Percentiles rank a stretch among this genome's conserved stretches.
These are phyloP conservation scores for Sporothrix curviconia DNA, from an alignment of 2,329 filamentous ascomycete genomes.

Conservation along the genomic window DNA sequence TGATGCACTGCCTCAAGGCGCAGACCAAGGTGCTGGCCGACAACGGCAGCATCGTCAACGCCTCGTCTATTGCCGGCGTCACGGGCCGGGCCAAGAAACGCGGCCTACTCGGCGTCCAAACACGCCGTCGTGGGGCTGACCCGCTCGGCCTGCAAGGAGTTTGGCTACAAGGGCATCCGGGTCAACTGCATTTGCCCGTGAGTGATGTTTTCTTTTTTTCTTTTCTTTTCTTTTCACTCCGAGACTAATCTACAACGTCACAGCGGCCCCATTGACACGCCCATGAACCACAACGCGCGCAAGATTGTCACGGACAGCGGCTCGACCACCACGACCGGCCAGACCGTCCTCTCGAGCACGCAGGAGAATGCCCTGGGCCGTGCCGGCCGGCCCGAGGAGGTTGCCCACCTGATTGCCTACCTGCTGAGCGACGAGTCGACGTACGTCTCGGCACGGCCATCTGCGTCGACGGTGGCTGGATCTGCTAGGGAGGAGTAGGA, in stretches of 20 bases:
- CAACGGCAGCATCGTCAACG: slow-evolving; percentile 38
- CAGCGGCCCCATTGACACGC: slow-evolving; percentile 12
- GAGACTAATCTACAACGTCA: too few species aligned
- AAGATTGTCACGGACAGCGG: slow-evolving; percentile 11
- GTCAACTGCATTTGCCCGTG: slow-evolving; percentile 22
- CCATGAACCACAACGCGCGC: slow-evolving; percentile 10
- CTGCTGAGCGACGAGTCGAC: slow-evolving; percentile 20
- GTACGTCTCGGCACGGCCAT: slow-evolving; percentile 18
- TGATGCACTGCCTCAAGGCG: slow-evolving; percentile 18
- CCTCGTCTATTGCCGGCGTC: slow-evolving; percentile 33
- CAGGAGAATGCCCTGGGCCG: slow-evolving; percentile 14
- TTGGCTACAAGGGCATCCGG: slow-evolving; percentile 15
- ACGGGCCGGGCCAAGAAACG: slow-evolving; percentile 25
- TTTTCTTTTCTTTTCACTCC: not conserved
- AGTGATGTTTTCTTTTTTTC: slow-evolving; percentile 25
- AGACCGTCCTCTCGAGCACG: slow-evolving; percentile 9
- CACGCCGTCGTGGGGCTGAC: slow-evolving; percentile 18
- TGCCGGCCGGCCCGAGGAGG: slow-evolving; percentile 15
- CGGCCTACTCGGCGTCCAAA: slow-evolving; percentile 19
- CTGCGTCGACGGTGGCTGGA: slow-evolving; percentile 15
- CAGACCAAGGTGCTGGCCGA: slow-evolving; percentile 27
- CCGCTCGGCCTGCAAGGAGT: slow-evolving; percentile 14
- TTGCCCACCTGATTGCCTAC: slow-evolving; percentile 14
- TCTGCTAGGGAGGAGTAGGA: slow-evolving; percentile 10
- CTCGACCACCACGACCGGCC: not conserved